These are phyloP conservation scores for Pleurozium schreberi DNA, from an alignment of 225 moss, liverwort and hornwort species.

Conservation along the genomic window DNA sequence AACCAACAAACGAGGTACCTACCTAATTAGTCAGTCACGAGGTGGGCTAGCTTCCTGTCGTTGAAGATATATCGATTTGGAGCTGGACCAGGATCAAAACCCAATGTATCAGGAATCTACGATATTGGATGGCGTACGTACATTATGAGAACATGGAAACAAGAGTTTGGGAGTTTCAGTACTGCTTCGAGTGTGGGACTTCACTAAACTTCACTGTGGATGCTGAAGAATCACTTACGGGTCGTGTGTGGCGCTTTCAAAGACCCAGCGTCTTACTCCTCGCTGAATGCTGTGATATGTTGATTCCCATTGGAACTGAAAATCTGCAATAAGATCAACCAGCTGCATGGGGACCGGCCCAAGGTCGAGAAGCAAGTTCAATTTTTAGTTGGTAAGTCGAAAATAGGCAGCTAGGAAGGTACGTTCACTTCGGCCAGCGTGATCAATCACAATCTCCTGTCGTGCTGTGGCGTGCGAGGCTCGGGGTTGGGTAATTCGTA, in stretches of 20 bases:
- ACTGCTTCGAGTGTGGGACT: neutral
- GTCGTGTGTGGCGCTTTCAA: neutral
- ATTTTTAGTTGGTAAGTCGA: neutral
- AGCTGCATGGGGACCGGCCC: neutral
- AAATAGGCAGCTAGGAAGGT: neutral
- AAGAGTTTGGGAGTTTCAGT: neutral
- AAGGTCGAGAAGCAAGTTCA: neutral
- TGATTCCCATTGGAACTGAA: slow-evolving; percentile 13
- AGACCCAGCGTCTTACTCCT: neutral
- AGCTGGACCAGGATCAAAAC: neutral
- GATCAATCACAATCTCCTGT: neutral
- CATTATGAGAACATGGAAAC: neutral
- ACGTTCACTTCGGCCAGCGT: neutral
- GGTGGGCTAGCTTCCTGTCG: neutral
- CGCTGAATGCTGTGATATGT: slow-evolving; percentile 15
- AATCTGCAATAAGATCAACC: slow-evolving; percentile 17
- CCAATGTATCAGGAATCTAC: neutral
- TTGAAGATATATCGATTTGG: neutral
- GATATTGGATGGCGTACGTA: neutral
- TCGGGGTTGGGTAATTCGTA: neutral
- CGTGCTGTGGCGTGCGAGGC: slow-evolving; percentile 1
- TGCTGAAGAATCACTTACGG: neutral
- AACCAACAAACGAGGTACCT: neutral
- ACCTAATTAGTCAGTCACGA: neutral
- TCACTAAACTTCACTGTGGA: neutral